Base-by-base conservation (phyloP, 2,329 filamentous ascomycete genomes). In the Colletotrichum paranaense region DNA sequence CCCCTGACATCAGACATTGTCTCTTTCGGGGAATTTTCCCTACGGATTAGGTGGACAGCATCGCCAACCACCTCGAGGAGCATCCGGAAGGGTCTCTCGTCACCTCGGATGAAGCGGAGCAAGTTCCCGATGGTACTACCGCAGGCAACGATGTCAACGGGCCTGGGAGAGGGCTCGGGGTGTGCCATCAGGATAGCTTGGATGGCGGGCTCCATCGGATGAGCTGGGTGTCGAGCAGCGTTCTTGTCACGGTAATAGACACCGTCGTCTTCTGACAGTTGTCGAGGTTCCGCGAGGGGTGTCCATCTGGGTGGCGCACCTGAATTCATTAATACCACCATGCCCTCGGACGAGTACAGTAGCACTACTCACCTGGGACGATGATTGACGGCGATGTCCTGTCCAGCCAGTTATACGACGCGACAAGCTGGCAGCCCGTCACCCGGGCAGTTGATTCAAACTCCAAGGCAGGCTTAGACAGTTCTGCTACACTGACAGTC, bases 31-130 rank as follows among this genome's bases (percentile, higher is more conserved):
- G 88, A 86, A 57, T 89, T 90, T 76, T 92, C 91, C 26, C 88
- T 85, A 1, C 92, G 88, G 14, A 92, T 79, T 62, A 94, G 86
- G 80, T 94, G 92, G 0, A 93, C 85, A 0, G 89, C 91, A 19
- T 86, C 80, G 1, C 86, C 82, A 1, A 93, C 80, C 0, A 84
- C 78, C 73, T 93, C 88, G 5, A 92, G 84, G 3, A 88, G 81
- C 72, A 93, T 89, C 2, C 91, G 86, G 76, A 93, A 93, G 0
- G 84, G 67, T 59, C 84, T 83, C 16, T 86, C 81, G 1, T 83
- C 73, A 0, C 82, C 82, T 2, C 84, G 81, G 5, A 85, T 82
- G 74, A 92, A 93, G 1, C 89, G 85, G 1, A 92, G 81, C 0
- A 94, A 85, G 76, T 89, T 92, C 0, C 90, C 88, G 0, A 93